Evolutionary conservation across 2,329 filamentous ascomycete species (phyloP), one percentile per base, ranked within the genome.

Genomic region (Pestalotiopsis sp.): DNA sequence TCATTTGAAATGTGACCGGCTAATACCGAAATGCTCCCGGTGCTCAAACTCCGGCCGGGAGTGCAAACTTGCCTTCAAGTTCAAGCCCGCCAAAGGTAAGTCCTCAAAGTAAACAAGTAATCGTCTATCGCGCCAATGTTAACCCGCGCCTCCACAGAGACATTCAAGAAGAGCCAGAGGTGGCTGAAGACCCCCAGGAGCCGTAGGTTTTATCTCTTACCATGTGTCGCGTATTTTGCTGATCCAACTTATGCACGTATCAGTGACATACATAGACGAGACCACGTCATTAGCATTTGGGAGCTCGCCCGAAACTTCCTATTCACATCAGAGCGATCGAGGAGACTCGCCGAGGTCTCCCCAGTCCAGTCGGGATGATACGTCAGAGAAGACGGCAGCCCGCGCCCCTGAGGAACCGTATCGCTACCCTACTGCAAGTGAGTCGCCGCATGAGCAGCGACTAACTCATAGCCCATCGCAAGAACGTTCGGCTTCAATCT

Each of bases 1-100:
- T 72, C 83, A 85, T 72, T 74, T 85, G 17, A 84, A 82, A 78
- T 85, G 83, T 73, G 83, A 84, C 68, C 80, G 83, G 58, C 71
- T 72, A 25, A 75, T 74, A 49, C 78, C 78, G 23, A 74, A 71
- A 69, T 79, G 78, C 66, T 74, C 75, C 25, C 76, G 78, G 27
- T 79, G 78, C 65, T 73, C 74, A 23, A 73, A 74, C 60, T 76
- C 77, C n/a, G 75, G 75, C 60, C 76, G 75, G 68, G 77, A 78
- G 25, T 79, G 78, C 72, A 75, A 70, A 66, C 69, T 78, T 36
- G 74, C 75, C 56, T 78, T 78, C 73, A 78, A 78, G 64, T 79
- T 79, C 73, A 78, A 78, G 67, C 71, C 74, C 7, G 75, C 74
- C 67, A 78, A 74, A 74, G 76, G 78, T 76, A 73, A 31, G 56